Base-by-base conservation (phyloP, 2,329 filamentous ascomycete genomes). In the Aureobasidium pullulans region DNA sequence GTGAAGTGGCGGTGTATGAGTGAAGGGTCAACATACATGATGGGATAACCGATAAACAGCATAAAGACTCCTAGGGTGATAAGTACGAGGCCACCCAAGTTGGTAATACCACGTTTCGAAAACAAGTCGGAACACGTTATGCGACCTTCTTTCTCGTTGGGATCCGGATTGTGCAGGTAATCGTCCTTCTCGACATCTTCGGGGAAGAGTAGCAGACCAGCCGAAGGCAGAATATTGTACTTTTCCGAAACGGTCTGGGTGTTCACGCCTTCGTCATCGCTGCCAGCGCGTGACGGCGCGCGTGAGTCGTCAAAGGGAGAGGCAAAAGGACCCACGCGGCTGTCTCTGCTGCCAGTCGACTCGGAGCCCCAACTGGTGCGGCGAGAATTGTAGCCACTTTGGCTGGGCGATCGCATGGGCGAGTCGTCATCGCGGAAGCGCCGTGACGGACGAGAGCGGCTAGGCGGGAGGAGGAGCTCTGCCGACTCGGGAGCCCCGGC, bases 131-230 rank as follows among this genome's bases (percentile, higher is more conserved):
- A 85, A 50, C 70, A 72, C 19, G 65, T 65, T 63, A 85, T 82
- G 47, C 81, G 77, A 53, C 79, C 73, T 42, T 84, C 79, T 64
- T 81, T 82, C 48, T 88, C 85, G 56, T 80, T 79, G 1, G 84
- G 82, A 66, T 86, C 84, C 0, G 86, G 86, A 65, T 88, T 88
- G 68, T 89, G 86, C 62, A 89, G 67, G 63, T 82, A 86, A 67
- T 89, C 86, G 68, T 89, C 86, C 66, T 87, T 87, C 69, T 89
- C 86, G 23, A 88, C 82, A 67, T 89, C 86, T 69, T 88, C 84
- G 0, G 86, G 86, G 65, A 85, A 89, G 19, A 89, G 73, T 42
- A 89, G 69, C 56, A 89, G 72, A 6, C 84, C 84, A 13, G 84
- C 82, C 2, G 84, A 85, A 0, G 86, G 85, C 69, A 83, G 77